A percentile compares a stretch with the other conserved stretches of the same genome.
Evolutionary conservation across 2,329 filamentous ascomycete species (phyloP).

Genomic region (Aspergillus jensenii): DNA sequence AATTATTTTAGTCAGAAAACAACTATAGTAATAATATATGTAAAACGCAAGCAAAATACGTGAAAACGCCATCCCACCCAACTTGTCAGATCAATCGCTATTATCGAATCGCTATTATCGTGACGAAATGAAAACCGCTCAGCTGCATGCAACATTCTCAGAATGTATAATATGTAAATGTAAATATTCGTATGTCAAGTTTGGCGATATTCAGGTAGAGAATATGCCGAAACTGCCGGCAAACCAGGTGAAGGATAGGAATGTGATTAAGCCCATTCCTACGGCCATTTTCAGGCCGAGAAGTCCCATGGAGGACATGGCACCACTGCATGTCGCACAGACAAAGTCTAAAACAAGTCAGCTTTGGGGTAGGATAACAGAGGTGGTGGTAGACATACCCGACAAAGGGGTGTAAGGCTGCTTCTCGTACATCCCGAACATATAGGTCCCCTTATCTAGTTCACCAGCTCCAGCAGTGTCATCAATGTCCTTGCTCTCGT

Average conservation of each 20-base stretch:
- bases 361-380: slow-evolving; percentile 8
- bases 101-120: slow-evolving; percentile 33
- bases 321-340: slow-evolving; percentile 59
- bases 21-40: background rate
- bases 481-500: slow-evolving; percentile 53
- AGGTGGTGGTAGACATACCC: slow-evolving; percentile 41
- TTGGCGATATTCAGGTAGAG: slow-evolving; percentile 18
- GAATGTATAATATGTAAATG: slow-evolving; percentile 13
- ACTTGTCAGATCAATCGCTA: slow-evolving; percentile 30
- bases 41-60: background rate
- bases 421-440: slow-evolving; percentile 63
- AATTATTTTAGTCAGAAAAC: background rate
- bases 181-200: slow-evolving; percentile 3
- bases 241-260: slow-evolving; percentile 59
- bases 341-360: slow-evolving; percentile 45
- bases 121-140: slow-evolving; percentile 22
- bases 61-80: slow-evolving; percentile 14
- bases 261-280: slow-evolving; percentile 56
- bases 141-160: slow-evolving; percentile 19
- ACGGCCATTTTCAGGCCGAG: slow-evolving; percentile 57
- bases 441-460: slow-evolving; percentile 53
- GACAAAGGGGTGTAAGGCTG: slow-evolving; percentile 52
- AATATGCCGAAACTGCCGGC: slow-evolving; percentile 43
- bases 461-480: slow-evolving; percentile 56
- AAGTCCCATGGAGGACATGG: slow-evolving; percentile 53